Evolutionary conservation across 2,329 filamentous ascomycete species (phyloP).

Genomic region (Setomelanomma holmii): DNA sequence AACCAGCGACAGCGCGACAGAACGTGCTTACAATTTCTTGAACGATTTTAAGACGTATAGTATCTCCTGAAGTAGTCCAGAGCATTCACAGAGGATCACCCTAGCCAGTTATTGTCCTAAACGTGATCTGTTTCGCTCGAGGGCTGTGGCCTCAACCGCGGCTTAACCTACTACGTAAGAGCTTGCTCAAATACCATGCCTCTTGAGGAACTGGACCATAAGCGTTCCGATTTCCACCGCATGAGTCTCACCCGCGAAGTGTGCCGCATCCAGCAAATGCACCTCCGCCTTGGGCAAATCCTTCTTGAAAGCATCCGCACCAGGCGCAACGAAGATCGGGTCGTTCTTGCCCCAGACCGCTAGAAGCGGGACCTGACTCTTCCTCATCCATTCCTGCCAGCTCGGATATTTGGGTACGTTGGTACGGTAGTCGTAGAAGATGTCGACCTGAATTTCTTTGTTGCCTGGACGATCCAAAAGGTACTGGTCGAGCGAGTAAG

Average conservation of each 20-base stretch:
- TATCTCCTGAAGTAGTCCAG: too few relatives aligned
- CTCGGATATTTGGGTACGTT: conserved; percentile 62
- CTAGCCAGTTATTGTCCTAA: too few relatives aligned
- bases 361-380: conserved; percentile 60
- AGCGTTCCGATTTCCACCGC: conserved; percentile 41
- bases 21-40: too few relatives aligned
- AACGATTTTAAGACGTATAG: too few relatives aligned
- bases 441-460: conserved; percentile 62
- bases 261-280: conserved; percentile 61
- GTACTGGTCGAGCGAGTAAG: conserved; percentile 60
- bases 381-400: conserved; percentile 64
- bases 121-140: too few relatives aligned
- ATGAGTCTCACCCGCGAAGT: conserved; percentile 60
- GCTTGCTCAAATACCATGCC: conserved; percentile 16
- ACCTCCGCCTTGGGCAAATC: conserved; percentile 60
- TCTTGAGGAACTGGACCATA: conserved; percentile 48
- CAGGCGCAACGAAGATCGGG: conserved; percentile 57
- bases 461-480: conserved; percentile 60
- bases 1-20: too few relatives aligned
- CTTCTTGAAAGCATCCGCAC: conserved; percentile 61
- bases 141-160: too few relatives aligned
- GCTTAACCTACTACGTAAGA: too few relatives aligned
- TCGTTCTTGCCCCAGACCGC: conserved; percentile 67
- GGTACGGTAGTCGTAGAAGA: conserved; percentile 64
- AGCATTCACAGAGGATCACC: too few relatives aligned